Evolutionary conservation across 2,329 filamentous ascomycete genomes (phyloP), one percentile per base, ranked within the genome.

Genomic region (Chrysoporthe puriensis): DNA sequence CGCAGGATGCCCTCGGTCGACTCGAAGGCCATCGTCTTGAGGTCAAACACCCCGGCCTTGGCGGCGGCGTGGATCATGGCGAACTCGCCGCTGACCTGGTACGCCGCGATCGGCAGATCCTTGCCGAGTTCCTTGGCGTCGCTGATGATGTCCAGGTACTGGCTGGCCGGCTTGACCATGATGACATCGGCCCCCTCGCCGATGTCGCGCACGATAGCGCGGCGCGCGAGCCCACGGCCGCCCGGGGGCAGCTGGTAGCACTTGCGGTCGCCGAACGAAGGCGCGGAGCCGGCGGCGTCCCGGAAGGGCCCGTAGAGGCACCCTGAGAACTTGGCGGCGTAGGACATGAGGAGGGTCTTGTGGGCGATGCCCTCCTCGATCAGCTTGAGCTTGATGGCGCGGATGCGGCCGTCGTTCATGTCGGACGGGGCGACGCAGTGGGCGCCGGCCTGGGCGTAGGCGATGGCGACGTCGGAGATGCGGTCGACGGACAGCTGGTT

Each of bases 401-500:
- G 92, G 75, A 99, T 96, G 72, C 96, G 91, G 40, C 96, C 96
- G 78, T 99, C 96, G 78, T 98, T 99, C 96, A 99, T 99, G 79
- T 99, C 96, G 1, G 93, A 97, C 1, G 96, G 96, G 0, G 96
- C 96, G 40, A 99, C 94, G 78, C 95, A 98, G 80, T 99, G 96
- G 0, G 95, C 96, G 67, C 96, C 96, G 18, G 96, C 96, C 75
- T 91, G 86, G n/a, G 96, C 96, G 77, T 99, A 99, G 44, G 95
- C 93, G 71, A 98, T 85, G n/a, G 96, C 95, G n/a, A 98, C 95
- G 77, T 98, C 94, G 3, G 92, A 95, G 73, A 99, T 94, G 70
- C 96, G 91, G 76, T 98, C 95, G 9, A 98, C 94, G 3, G 94
- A 97, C 59, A 97, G 87, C 71, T 90, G 88, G 77, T 99, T 98